These are phyloP conservation scores for Croton laevigatus DNA, from an alignment of 441 rosid genomes.

Conservation along the genomic window DNA sequence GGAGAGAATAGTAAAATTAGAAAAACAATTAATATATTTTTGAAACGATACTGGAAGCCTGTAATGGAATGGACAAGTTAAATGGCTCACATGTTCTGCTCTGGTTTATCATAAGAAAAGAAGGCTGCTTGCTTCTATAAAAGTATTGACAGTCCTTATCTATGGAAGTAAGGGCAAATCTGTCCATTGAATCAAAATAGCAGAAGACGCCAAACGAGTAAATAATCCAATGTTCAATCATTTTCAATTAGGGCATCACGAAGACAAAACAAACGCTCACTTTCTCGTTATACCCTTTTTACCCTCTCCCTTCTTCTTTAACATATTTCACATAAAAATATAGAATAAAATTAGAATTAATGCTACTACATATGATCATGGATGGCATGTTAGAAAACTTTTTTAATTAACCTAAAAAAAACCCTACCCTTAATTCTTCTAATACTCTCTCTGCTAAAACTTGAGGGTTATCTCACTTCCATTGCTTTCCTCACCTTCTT, in stretches of 20 bases:
- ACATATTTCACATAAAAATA: slow-evolving; percentile 22
- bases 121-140: no score
- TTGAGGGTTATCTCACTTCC: slow-evolving; percentile 89
- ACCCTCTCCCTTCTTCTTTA: slow-evolving; percentile 19
- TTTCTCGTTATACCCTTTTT: slow-evolving; percentile 35
- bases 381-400: slow-evolving; percentile 8
- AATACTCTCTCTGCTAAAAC: slow-evolving; percentile 27
- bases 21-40: no score
- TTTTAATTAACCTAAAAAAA: slow-evolving; percentile 18
- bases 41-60: no score
- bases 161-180: slow-evolving; percentile 22
- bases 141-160: background rate
- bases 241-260: background rate
- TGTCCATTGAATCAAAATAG: background rate
- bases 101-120: no score
- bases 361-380: background rate
- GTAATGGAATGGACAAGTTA: no score
- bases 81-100: no score
- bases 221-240: slow-evolving; percentile 21
- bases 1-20: no score
- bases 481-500: slow-evolving; percentile 72
- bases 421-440: slow-evolving; percentile 27
- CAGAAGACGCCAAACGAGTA: slow-evolving; percentile 15
- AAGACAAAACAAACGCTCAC: slow-evolving; percentile 29
- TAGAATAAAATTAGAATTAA: slow-evolving; percentile 17